Conservation (phyloP, 2,329 filamentous ascomycete genomes). For the Aspergillus floridensis region DNA sequence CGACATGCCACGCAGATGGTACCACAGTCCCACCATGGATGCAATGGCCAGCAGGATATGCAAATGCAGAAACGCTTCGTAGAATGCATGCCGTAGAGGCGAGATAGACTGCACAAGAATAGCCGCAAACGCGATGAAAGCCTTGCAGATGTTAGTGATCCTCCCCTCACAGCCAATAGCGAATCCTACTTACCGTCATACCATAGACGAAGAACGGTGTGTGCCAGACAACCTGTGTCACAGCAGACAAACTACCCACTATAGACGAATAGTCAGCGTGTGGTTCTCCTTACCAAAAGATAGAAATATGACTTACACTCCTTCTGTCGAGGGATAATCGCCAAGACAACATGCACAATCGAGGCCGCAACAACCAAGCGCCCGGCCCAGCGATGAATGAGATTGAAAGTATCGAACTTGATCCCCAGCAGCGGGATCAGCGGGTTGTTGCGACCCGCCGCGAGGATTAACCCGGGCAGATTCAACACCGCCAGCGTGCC, state of each 20-base stretch:
- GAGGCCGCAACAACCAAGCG: conserved; percentile 67
- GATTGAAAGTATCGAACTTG: conserved; percentile 92
- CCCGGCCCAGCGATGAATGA: conserved; percentile 78
- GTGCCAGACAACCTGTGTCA: conserved; percentile 28
- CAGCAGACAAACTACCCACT: conserved; percentile 52
- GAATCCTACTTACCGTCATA: conserved; percentile 39
- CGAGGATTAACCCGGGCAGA: conserved; percentile 79
- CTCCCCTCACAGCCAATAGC: conserved; percentile 49
- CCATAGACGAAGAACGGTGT: conserved; percentile 31
- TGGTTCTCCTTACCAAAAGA: not conserved
- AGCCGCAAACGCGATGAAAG: conserved; percentile 36
- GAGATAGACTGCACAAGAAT: conserved; percentile 43
- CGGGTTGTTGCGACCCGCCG: conserved; percentile 88
- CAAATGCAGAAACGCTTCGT: conserved; percentile 45
- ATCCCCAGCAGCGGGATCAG: conserved; percentile 75
- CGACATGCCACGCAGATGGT: conserved; percentile 30
- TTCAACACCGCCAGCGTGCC: conserved; percentile 82
- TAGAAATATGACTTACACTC: conserved; percentile 17
- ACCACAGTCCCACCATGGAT: conserved; percentile 40
- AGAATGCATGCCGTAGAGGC: conserved; percentile 43
- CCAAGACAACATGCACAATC: conserved; percentile 60
- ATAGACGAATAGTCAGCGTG: conserved; percentile 1
- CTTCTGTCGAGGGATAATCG: conserved; percentile 23
- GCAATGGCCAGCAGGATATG: conserved; percentile 42
- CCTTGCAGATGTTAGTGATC: conserved; percentile 49